These are phyloP conservation scores for Corchorus olitorius DNA, from an alignment of 345 rosid genomes.

Conservation along the genomic window DNA sequence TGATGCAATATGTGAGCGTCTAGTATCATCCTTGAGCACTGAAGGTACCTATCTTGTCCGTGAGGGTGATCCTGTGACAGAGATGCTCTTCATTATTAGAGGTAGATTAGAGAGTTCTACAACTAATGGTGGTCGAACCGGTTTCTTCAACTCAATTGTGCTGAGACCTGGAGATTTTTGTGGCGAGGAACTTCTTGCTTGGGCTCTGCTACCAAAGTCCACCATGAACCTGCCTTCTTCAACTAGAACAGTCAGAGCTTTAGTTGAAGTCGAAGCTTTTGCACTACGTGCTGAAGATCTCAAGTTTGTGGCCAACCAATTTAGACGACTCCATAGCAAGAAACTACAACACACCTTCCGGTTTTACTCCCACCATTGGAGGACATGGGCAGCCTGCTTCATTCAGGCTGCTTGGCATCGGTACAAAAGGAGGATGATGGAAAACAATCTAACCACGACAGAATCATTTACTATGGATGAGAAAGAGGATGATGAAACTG, in stretches of 20 bases:
- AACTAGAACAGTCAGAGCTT: slow-evolving; percentile 84
- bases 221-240: slow-evolving; percentile 63
- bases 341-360: slow-evolving; percentile 91
- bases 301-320: slow-evolving; percentile 90
- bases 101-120: slow-evolving; percentile 92
- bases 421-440: slow-evolving; percentile 63
- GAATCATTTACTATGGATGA: slow-evolving; percentile 48
- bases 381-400: slow-evolving; percentile 95
- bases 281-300: slow-evolving; percentile 90
- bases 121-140: slow-evolving; percentile 89
- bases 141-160: slow-evolving; percentile 86
- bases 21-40: slow-evolving; percentile 78
- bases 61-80: slow-evolving; percentile 90
- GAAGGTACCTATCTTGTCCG: slow-evolving; percentile 84
- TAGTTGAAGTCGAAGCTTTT: slow-evolving; percentile 92
- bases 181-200: slow-evolving; percentile 89
- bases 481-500: slow-evolving; percentile 19
- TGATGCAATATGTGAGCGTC: slow-evolving; percentile 92
- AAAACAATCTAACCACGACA: slow-evolving; percentile 39
- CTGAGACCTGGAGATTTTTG: slow-evolving; percentile 93
- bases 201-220: slow-evolving; percentile 55
- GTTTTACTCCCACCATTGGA: slow-evolving; percentile 93
- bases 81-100: slow-evolving; percentile 88
- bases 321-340: slow-evolving; percentile 91
- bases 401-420: slow-evolving; percentile 94